Base-by-base conservation (phyloP, 495 filamentous ascomycete species). In the Lasiosphaeria hispida region DNA sequence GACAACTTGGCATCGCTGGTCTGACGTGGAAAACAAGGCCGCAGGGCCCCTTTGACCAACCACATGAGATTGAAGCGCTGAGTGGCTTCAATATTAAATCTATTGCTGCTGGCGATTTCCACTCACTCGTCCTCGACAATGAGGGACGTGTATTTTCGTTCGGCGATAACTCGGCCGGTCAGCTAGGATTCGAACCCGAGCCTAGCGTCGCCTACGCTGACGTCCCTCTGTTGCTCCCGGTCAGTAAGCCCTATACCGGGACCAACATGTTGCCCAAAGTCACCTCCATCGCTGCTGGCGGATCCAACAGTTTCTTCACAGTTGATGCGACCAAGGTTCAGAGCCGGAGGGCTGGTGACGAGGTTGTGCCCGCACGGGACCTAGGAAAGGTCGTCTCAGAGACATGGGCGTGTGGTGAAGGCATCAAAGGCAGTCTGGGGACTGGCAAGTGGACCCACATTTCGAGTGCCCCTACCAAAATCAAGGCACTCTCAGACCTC, bases 401-500 rank as follows among this genome's bases (percentile, higher is more conserved):
- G 66, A 88, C 87, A 0, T 96, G 89, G 84, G 82, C 88, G 30
- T 94, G 88, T 59, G 94, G 94, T 33, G 80, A 85, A 60, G 94
- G 94, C 0, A 91, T 97, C 48, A 84, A 80, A 63, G 94, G 94
- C 19, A 83, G 77, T 38, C 79, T 98, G 0, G 94, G 91, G 35
- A 96, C 83, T 41, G 91, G 91, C 8, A 88, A 85, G 63, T 97
- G 92, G 92, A 91, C 88, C 30, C 94, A 98, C 70, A 70, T 91
- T 1, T 93, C 96, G 64, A 80, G 83, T 38, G 78, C 75, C 0
- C 93, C 89, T 7, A 83, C 82, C 10, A 96, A 95, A 68, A 83
- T 98, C 66, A 96, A 93, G 63, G 72, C 86, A 2, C 76, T 98
- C 13, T 93, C 89, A 44, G 85, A 85, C 3, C 77, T 97, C 7